Evolutionary conservation across 331 rosid genomes (phyloP), one percentile per base, ranked within the genome.

Genomic region (Stylosanthes scabra): DNA sequence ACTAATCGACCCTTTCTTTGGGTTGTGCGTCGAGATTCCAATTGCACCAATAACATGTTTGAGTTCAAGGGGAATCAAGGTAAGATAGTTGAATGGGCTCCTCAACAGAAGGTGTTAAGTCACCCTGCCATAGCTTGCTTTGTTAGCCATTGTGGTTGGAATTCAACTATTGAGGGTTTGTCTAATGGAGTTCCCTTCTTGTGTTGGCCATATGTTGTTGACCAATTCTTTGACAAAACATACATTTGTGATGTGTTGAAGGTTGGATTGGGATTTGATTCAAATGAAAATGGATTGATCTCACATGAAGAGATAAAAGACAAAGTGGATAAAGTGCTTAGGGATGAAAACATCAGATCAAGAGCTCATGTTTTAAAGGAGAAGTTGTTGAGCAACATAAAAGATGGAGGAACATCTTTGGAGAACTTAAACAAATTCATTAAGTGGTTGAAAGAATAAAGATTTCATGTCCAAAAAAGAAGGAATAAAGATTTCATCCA

Each of bases 61-160:
- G 85, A 80, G 15, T 70, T 80, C 62, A 39, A 13, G 37, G 77
- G 71, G 0, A 71, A 73, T 7, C 31, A 27, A 0, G 83, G 86
- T 2, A 66, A 65, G 16, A 59, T 83, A 9, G 83, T 83, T 0
- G 56, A 68, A 3, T 83, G 88, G 88, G 72, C 85, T 10, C 88
- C 90, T 15, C 83, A 86, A 11, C 79, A 59, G 13, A 64, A 57
- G 65, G 88, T 83, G 45, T 63, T 83, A 25, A 63, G 49, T 46
- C 90, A 86, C 51, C 81, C 81, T 57, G 70, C 88, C 2, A 58
- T 83, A 11, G 86, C 83, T 65, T 86, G 88, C 56, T 83, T 86
- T 60, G 1, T 83, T 41, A 86, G 81, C 57, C 88, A 86, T 49
- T 86, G 90, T 9, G 90, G 86, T 28, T 86, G 90, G 87, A 86